A percentile compares a stretch with the other conserved stretches of the same genome.
These are phyloP conservation scores for Thielaviopsis populi DNA, from an alignment of 2,329 filamentous ascomycete species.

Conservation along the genomic window DNA sequence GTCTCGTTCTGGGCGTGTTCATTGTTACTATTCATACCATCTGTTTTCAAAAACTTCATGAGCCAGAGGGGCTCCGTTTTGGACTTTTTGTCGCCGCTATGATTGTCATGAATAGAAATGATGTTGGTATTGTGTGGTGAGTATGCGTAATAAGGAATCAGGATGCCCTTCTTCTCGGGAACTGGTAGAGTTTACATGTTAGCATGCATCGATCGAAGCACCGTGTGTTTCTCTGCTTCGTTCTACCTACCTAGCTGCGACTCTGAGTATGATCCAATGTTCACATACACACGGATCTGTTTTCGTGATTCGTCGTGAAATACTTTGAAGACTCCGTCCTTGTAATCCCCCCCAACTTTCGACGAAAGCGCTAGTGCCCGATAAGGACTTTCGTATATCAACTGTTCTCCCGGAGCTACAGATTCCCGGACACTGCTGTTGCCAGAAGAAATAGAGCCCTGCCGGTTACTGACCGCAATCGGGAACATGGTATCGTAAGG, in stretches of 20 bases:
- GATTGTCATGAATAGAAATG: neutral
- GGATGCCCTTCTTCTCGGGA: neutral
- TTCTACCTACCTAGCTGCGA: neutral
- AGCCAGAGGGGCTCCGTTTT: neutral
- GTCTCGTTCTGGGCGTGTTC: neutral
- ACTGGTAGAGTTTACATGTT: neutral
- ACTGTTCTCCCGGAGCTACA: conserved; percentile 3
- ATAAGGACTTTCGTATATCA: conserved; percentile 1
- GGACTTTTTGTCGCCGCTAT: neutral
- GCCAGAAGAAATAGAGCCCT: neutral
- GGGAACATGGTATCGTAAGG: neutral
- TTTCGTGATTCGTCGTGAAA: conserved; percentile 2
- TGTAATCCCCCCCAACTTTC: neutral
- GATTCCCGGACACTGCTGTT: neutral
- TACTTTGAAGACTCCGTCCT: neutral
- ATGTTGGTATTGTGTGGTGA: neutral
- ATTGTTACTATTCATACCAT: neutral
- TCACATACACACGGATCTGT: neutral
- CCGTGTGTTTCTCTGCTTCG: neutral
- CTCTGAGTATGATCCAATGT: neutral
- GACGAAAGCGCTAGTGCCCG: neutral
- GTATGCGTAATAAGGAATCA: conserved; percentile 10
- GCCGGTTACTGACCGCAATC: neutral
- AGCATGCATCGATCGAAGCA: neutral
- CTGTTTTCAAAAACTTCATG: neutral